phyloP scores from a whole-genome alignment of 768 basidiomycete genomes.

The Tylopilus vinaceipallidus region DNA sequence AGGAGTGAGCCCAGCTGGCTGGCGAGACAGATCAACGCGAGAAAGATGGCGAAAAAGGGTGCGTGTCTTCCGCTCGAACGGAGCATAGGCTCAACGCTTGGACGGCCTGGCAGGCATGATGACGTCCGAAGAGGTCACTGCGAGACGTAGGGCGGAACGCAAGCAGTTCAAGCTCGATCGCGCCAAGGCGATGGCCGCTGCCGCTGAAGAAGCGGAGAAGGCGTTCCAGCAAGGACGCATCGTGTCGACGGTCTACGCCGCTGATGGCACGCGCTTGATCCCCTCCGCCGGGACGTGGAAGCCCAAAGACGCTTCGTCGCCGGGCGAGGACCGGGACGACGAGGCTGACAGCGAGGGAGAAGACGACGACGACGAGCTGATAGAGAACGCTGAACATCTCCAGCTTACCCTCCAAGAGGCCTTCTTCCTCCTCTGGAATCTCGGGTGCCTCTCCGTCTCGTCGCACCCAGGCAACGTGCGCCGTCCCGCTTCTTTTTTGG shows the following conservation, averaged over 20 bases:
- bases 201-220: slow-evolving; percentile 75
- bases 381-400: slow-evolving; percentile 83
- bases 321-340: slow-evolving; percentile 34
- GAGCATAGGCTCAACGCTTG: neutral
- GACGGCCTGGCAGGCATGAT: slow-evolving; percentile 27
- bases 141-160: slow-evolving; percentile 81
- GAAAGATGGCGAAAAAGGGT: slow-evolving; percentile 57
- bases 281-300: slow-evolving; percentile 84
- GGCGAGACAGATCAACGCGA: slow-evolving; percentile 68
- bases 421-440: slow-evolving; percentile 81
- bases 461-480: slow-evolving; percentile 64
- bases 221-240: slow-evolving; percentile 73
- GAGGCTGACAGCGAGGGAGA: slow-evolving; percentile 35
- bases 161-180: slow-evolving; percentile 93
- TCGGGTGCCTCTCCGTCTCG: slow-evolving; percentile 79
- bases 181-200: slow-evolving; percentile 81
- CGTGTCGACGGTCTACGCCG: slow-evolving; percentile 55
- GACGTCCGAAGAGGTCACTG: slow-evolving; percentile 91
- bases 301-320: slow-evolving; percentile 36
- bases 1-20: slow-evolving; percentile 96
- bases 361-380: slow-evolving; percentile 45
- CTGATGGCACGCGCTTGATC: slow-evolving; percentile 45
- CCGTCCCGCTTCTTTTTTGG: neutral
- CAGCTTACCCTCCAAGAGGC: slow-evolving; percentile 89
- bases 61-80: neutral